Evolutionary conservation across 73 alveolate species (phyloP).

Genomic region (Tetrahymena elliotti): DNA sequence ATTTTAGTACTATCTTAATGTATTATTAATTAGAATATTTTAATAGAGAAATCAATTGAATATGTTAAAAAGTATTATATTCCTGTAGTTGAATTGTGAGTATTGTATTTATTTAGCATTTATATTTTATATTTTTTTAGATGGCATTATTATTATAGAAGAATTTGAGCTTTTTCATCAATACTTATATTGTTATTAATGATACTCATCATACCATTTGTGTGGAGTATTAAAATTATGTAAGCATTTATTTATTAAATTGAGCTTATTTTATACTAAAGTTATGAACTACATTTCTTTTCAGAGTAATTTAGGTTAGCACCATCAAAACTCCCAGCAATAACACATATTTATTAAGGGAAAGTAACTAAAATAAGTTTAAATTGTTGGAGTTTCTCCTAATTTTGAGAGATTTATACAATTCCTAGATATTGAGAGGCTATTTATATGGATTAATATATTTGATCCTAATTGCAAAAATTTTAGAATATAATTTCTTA

Average conservation of each 20-base stretch:
- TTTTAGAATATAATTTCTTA: background rate
- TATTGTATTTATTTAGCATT: background rate
- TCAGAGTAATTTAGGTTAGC: background rate
- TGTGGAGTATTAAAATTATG: background rate
- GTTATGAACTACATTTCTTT: background rate
- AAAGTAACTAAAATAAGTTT: background rate
- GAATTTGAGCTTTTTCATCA: background rate
- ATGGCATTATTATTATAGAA: background rate
- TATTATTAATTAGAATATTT: background rate
- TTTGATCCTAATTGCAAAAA: background rate
- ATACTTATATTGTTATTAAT: background rate
- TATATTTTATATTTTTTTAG: background rate
- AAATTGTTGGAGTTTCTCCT: background rate
- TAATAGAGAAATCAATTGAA: background rate
- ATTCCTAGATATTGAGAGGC: background rate
- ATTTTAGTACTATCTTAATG: background rate
- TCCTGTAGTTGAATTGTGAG: background rate
- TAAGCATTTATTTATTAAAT: background rate
- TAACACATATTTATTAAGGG: background rate
- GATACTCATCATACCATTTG: background rate
- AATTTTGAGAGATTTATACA: background rate
- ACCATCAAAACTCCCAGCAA: background rate
- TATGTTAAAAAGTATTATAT: background rate
- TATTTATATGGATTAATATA: background rate
- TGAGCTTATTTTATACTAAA: background rate